These are phyloP conservation scores for Tolypocladium endophyticum DNA, from an alignment of 2,329 filamentous ascomycete genomes.

Conservation along the genomic window DNA sequence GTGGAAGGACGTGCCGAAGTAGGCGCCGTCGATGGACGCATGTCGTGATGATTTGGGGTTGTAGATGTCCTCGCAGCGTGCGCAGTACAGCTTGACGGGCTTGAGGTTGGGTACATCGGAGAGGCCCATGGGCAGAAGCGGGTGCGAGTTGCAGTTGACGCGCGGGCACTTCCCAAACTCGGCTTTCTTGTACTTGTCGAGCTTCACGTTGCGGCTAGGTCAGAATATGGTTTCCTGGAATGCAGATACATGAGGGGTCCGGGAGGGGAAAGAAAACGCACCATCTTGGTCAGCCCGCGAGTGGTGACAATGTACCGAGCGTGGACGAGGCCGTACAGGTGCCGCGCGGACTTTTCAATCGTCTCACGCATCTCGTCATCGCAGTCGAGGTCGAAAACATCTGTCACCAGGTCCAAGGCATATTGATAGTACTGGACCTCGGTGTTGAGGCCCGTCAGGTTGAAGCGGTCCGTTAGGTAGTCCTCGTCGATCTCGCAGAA, in stretches of 20 bases:
- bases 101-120: slow-evolving; percentile 81
- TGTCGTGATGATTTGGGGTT: slow-evolving; percentile 97
- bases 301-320: slow-evolving; percentile 96
- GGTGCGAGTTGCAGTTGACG: slow-evolving; percentile 88
- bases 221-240: neutral
- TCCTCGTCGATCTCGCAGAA: slow-evolving; percentile 99
- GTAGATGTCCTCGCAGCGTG: slow-evolving; percentile 95
- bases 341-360: slow-evolving; percentile 92
- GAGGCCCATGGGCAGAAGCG: slow-evolving; percentile 87
- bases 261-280: slow-evolving; percentile 26
- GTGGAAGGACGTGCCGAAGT: slow-evolving; percentile 97
- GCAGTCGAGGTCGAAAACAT: slow-evolving; percentile 97
- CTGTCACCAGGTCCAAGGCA: slow-evolving; percentile 91
- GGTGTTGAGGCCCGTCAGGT: slow-evolving; percentile 90
- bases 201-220: slow-evolving; percentile 38
- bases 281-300: slow-evolving; percentile 90
- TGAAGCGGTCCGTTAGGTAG: slow-evolving; percentile 96
- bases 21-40: slow-evolving; percentile 90
- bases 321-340: slow-evolving; percentile 92
- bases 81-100: slow-evolving; percentile 93
- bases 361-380: slow-evolving; percentile 97
- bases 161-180: slow-evolving; percentile 98
- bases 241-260: neutral
- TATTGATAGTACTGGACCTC: slow-evolving; percentile 99
- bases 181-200: slow-evolving; percentile 97